Evolutionary conservation across 495 filamentous ascomycete genomes (phyloP).

Genomic region (Lasiosphaeria ovina): DNA sequence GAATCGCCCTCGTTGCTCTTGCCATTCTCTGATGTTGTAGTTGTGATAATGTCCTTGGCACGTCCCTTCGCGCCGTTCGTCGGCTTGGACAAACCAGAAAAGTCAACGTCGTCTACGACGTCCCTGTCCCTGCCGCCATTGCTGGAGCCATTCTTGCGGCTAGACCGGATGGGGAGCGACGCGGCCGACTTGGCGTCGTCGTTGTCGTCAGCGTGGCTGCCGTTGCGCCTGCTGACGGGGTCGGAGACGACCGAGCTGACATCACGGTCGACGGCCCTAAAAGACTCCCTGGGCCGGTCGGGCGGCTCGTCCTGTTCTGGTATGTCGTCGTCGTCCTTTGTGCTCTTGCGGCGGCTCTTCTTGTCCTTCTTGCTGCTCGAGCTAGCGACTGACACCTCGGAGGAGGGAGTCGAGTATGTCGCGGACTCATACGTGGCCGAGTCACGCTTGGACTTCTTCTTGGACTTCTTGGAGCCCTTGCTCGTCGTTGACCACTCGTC

Average conservation of each 20-base stretch:
- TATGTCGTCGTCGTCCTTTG: conserved; percentile 30
- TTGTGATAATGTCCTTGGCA: conserved; percentile 20
- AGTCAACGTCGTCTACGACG: conserved; percentile 41
- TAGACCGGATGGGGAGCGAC: conserved; percentile 33
- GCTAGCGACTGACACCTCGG: conserved; percentile 30
- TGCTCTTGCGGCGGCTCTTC: conserved; percentile 30
- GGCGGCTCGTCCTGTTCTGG: conserved; percentile 34
- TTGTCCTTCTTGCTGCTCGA: conserved; percentile 28
- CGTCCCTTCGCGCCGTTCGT: conserved; percentile 29
- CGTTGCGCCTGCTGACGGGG: conserved; percentile 30
- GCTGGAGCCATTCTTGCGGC: conserved; percentile 28
- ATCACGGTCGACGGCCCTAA: conserved; percentile 34
- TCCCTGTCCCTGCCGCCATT: conserved; percentile 19
- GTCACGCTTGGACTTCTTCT: conserved; percentile 33
- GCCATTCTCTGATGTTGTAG: conserved; percentile 26
- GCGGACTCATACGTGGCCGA: conserved; percentile 24
- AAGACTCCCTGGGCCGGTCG: conserved; percentile 29
- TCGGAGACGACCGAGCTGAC: conserved; percentile 46
- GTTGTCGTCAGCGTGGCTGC: conserved; percentile 25
- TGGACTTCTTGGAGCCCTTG: conserved; percentile 22
- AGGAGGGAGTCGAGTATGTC: conserved; percentile 26
- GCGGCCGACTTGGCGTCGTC: conserved; percentile 42
- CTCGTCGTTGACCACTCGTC: conserved; percentile 21
- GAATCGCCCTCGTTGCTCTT: conserved; percentile 42
- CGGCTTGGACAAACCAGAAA: conserved; percentile 21